Evolutionary conservation across 306 rosid genomes (phyloP), one percentile per base, ranked within the genome.

Genomic region (Mimosa pudica): DNA sequence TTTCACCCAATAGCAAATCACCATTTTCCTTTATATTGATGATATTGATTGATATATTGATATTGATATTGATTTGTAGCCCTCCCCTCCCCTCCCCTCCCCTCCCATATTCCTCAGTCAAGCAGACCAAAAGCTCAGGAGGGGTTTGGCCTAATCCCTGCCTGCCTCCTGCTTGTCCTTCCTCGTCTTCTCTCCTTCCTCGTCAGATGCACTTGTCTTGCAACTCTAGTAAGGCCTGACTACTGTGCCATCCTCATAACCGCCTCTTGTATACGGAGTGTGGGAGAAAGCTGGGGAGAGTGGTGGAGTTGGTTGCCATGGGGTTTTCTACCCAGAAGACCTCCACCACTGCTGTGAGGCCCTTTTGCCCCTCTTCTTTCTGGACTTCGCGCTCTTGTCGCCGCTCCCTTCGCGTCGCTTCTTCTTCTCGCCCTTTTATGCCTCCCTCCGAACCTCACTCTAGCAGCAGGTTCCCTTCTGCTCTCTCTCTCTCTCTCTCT

Each of bases 251-350:
- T 42, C 33, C 33, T 73, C 89, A 80, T 80, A 66, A 81, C 92
- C 87, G 89, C 88, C 77, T 20, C 85, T 83, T 69, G 70, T 72
- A 32, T 80, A 46, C 71, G 66, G 80, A 54, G 78, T 79, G 61
- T 44, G 80, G 82, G 75, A 20, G 73, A 81, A 91, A 91, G 85
- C 89, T 93, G 84, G 89, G 88, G 74, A 87, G 80, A 80, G 86
- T 85, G 66, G 79, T 81, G 66, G 82, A 83, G 78, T 72, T 81
- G 79, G 86, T 79, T 84, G 83, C 91, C 78, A 84, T 89, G 90
- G 96, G 92, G 76, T 78, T 89, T 51, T 87, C 93, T 70, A 65
- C 89, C 73, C 93, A 87, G 58, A 70, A 70, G 42, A 84, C 85
- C 30, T 81, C 81, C 73, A 83, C 83, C 35, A 81, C 83, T 71